Evolutionary conservation across 2,329 filamentous ascomycete genomes (phyloP).

Genomic region (Cordyceps fumosorosea): DNA sequence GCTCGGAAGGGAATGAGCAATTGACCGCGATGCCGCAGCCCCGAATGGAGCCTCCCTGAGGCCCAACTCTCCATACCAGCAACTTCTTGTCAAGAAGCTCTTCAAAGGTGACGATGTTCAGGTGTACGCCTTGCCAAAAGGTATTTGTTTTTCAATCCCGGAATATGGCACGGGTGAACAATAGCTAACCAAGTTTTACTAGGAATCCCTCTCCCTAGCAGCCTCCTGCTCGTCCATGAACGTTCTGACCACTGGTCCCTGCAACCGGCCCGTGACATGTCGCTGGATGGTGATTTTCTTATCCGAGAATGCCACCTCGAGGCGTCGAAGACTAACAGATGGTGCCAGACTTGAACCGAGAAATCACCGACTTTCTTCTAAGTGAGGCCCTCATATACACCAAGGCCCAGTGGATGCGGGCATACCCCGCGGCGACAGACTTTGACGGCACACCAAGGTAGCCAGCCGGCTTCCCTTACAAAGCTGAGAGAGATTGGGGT

Average conservation of each 20-base stretch:
- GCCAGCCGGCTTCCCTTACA: background rate
- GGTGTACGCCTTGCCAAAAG: conserved; percentile 16
- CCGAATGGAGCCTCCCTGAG: conserved; percentile 20
- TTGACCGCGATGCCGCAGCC: conserved; percentile 10
- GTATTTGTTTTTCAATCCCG: background rate
- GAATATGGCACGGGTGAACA: background rate
- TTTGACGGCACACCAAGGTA: background rate
- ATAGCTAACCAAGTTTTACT: background rate
- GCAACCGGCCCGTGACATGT: conserved; percentile 17
- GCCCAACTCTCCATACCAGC: conserved; percentile 18
- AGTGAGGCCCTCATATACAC: conserved; percentile 1
- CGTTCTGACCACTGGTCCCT: conserved; percentile 19
- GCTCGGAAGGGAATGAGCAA: too few relatives aligned
- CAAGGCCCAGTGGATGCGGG: conserved; percentile 14
- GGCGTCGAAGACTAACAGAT: background rate
- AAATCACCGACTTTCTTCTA: conserved; percentile 13
- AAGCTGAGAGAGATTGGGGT: too few relatives aligned
- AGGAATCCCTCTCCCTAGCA: conserved; percentile 18
- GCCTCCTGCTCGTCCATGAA: conserved; percentile 19
- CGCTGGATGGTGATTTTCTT: conserved; percentile 6
- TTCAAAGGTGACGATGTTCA: conserved; percentile 15
- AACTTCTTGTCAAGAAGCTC: conserved; percentile 14
- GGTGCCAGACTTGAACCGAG: conserved; percentile 13
- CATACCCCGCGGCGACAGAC: background rate
- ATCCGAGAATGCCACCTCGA: background rate